Evolutionary conservation across 306 rosid species (phyloP).

Genomic region (Sicyos baderoa): DNA sequence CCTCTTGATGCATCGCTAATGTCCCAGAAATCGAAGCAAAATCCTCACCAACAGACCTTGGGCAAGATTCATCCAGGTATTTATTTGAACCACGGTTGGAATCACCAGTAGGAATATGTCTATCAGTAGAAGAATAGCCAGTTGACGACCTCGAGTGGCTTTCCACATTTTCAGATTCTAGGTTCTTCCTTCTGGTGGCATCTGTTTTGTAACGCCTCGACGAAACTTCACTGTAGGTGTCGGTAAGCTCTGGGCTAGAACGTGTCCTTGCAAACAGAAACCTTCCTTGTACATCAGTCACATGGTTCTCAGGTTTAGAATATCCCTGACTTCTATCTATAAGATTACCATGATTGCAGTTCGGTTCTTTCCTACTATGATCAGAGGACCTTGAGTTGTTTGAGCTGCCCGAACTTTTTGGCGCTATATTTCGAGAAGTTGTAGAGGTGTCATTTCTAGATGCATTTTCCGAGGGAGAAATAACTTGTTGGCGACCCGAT

Average conservation of each 20-base stretch:
- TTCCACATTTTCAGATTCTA: constrained; percentile 40
- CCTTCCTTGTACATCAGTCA: constrained; percentile 53
- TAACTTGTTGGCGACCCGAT: constrained; percentile 30
- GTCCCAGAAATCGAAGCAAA: constrained; percentile 55
- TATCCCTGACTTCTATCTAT: constrained; percentile 50
- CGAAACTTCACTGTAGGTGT: constrained; percentile 61
- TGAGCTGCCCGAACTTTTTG: constrained; percentile 44
- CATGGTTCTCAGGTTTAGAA: constrained; percentile 34
- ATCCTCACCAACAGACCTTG: constrained; percentile 44
- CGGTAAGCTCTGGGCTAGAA: constrained; percentile 95
- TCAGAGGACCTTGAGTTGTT: constrained; percentile 41
- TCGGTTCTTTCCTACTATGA: constrained; percentile 44
- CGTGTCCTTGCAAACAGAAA: constrained; percentile 85
- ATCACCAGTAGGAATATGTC: constrained; percentile 45
- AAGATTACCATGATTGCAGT: constrained; percentile 33
- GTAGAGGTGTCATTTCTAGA: constrained; percentile 39
- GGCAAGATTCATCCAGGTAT: constrained; percentile 45
- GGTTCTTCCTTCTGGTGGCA: constrained; percentile 48
- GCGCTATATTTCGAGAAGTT: constrained; percentile 37
- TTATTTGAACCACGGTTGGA: constrained; percentile 41
- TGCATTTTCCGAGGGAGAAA: constrained; percentile 36
- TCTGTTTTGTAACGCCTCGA: constrained; percentile 51
- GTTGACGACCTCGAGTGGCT: constrained; percentile 32
- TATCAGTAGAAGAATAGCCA: constrained; percentile 43
- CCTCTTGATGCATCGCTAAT: constrained; percentile 79